Percentiles rank a stretch among this genome's conserved stretches.
These are phyloP conservation scores for Rhizopus arrhizus DNA, from an alignment of 371 early-diverging fungal genomes.

Conservation along the genomic window DNA sequence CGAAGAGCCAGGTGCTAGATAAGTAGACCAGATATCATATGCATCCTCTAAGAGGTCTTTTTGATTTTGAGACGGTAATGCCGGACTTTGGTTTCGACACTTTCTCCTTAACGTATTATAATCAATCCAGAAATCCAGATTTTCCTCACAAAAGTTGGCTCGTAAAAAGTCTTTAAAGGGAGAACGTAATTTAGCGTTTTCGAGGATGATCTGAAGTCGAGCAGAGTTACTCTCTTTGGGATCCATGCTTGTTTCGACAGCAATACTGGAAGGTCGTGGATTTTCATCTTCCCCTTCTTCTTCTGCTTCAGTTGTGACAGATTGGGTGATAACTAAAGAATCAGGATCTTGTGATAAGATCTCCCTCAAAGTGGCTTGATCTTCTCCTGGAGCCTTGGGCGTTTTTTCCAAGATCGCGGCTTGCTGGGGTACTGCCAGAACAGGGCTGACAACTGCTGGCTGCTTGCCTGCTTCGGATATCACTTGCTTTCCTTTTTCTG, in stretches of 20 bases:
- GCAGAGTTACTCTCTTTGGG: constrained; percentile 58
- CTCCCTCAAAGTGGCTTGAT: constrained; percentile 24
- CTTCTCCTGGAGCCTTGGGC: constrained; percentile 8
- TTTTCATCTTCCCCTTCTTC: constrained; percentile 4
- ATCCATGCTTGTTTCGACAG: constrained; percentile 16
- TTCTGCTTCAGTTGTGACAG: constrained; percentile 15
- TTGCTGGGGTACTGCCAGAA: constrained; percentile 21
- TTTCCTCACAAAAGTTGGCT: constrained; percentile 74
- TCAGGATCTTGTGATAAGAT: constrained; percentile 26
- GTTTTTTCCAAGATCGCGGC: not conserved
- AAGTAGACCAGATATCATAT: constrained; percentile 64
- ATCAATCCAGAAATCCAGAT: constrained; percentile 71
- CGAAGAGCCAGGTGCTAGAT: constrained; percentile 56
- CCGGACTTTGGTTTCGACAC: constrained; percentile 42
- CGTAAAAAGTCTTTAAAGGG: constrained; percentile 68
- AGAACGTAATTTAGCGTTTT: constrained; percentile 57
- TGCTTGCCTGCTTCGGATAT: constrained; percentile 20
- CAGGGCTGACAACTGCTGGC: constrained; percentile 13
- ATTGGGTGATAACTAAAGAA: constrained; percentile 12
- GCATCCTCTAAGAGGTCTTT: constrained; percentile 61
- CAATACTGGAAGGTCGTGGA: constrained; percentile 20
- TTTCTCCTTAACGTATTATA: constrained; percentile 44
- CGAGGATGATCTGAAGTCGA: constrained; percentile 64
- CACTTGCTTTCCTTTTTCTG: constrained; percentile 30
- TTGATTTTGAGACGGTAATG: constrained; percentile 33